Conservation (phyloP, 441 rosid genomes). For the Gossypium gossypioides region DNA sequence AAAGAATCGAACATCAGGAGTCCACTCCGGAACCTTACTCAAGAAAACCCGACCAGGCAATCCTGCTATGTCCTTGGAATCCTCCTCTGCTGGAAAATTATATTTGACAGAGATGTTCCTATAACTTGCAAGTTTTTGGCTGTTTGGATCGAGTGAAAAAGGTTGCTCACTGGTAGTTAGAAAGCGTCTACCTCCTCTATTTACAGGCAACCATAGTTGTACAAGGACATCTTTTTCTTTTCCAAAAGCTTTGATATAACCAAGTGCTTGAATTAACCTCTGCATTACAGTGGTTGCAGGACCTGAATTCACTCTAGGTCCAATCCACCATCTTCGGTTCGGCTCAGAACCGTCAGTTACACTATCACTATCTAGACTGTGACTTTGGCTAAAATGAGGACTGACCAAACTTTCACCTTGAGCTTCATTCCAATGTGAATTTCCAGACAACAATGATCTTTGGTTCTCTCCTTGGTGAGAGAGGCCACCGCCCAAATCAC, state of each 20-base stretch:
- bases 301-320: conserved; percentile 34
- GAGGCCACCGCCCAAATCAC: conserved; percentile 17
- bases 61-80: conserved; percentile 52
- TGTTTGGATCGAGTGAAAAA: conserved; percentile 46
- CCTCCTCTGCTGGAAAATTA: conserved; percentile 66
- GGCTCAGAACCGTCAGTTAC: conserved; percentile 30
- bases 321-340: conserved; percentile 70
- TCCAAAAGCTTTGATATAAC: conserved; percentile 42
- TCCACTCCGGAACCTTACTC: conserved; percentile 85
- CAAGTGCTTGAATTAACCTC: conserved; percentile 58
- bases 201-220: conserved; percentile 82
- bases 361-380: conserved; percentile 9
- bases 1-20: conserved; percentile 85
- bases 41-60: conserved; percentile 81
- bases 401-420: conserved; percentile 12
- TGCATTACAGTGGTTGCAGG: conserved; percentile 51
- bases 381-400: conserved; percentile 15
- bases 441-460: conserved; percentile 14
- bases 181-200: conserved; percentile 53
- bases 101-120: conserved; percentile 64
- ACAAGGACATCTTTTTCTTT: conserved; percentile 61
- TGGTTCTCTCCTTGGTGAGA: conserved; percentile 34
- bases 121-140: conserved; percentile 58
- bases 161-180: conserved; percentile 61
- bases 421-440: conserved; percentile 16